Conservation (phyloP, 805 yeast genomes). For the Candida krabiensis region DNA sequence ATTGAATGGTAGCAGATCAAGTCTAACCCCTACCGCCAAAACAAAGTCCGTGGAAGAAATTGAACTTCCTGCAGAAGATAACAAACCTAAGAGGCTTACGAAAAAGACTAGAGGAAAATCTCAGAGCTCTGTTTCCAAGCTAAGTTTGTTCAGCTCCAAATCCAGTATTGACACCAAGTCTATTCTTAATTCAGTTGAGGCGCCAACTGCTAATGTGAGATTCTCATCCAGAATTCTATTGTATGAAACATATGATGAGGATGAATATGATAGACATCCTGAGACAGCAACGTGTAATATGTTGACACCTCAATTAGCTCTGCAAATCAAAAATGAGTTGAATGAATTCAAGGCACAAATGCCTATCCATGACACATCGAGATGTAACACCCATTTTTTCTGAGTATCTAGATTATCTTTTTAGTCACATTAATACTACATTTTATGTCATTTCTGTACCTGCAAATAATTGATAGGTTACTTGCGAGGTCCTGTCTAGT, state of each 20-base stretch:
- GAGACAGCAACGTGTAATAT: conserved; percentile 91
- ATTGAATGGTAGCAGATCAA: conserved; percentile 8
- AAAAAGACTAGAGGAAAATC: conserved; percentile 20
- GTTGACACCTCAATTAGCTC: conserved; percentile 83
- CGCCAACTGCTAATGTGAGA: conserved; percentile 31
- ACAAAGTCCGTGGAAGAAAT: background rate
- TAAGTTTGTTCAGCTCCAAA: conserved; percentile 19
- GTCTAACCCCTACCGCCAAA: background rate
- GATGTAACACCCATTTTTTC: conserved; percentile 81
- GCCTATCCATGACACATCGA: conserved; percentile 80
- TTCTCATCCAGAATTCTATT: conserved; percentile 83
- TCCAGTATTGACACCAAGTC: conserved; percentile 14
- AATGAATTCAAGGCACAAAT: conserved; percentile 76
- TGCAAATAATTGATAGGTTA: no score
- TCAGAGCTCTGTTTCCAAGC: conserved; percentile 17
- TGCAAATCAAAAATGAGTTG: conserved; percentile 80
- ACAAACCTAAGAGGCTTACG: conserved; percentile 19
- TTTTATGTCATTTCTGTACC: no score
- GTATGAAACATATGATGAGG: conserved; percentile 79
- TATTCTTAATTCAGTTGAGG: conserved; percentile 6
- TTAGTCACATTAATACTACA: no score
- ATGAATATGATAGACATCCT: conserved; percentile 90
- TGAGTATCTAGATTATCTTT: conserved; percentile 36
- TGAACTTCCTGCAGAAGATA: conserved; percentile 4
- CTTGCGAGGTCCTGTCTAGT: no score